Evolutionary conservation across 148 eudicot genomes (phyloP).

Genomic region (Cornus controversa): DNA sequence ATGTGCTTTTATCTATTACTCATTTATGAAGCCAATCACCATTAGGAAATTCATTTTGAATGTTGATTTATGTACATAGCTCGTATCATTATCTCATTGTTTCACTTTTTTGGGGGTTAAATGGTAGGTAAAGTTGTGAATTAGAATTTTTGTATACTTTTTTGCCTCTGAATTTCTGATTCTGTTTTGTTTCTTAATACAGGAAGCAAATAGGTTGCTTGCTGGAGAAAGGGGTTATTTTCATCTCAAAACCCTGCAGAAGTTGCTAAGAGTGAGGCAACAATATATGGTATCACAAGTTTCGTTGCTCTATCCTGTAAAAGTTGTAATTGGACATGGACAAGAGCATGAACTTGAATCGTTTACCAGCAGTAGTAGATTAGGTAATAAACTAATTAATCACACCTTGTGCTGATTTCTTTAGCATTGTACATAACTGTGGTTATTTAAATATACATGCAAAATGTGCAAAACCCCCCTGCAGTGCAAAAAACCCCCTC

Average conservation of each 20-base stretch:
- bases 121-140: neutral
- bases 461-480: too few relatives aligned
- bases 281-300: slow-evolving; percentile 85
- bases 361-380: slow-evolving; percentile 54
- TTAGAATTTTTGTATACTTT: neutral
- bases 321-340: slow-evolving; percentile 61
- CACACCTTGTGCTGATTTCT: neutral
- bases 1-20: neutral
- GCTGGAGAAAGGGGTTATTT: slow-evolving; percentile 71
- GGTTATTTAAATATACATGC: too few relatives aligned
- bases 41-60: neutral
- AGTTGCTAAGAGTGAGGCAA: slow-evolving; percentile 76
- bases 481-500: too few relatives aligned
- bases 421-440: neutral
- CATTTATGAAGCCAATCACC: neutral
- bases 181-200: slow-evolving; percentile 21
- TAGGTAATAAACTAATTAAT: slow-evolving; percentile 40
- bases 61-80: neutral
- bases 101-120: neutral
- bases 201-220: slow-evolving; percentile 70
- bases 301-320: slow-evolving; percentile 86
- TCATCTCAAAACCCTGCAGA: slow-evolving; percentile 55
- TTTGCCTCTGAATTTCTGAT: neutral
- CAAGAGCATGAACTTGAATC: slow-evolving; percentile 95
- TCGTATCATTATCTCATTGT: neutral